phyloP scores from a whole-genome alignment of 1,139 yeast genomes.

The Zygosaccharomyces pseudobailii region DNA sequence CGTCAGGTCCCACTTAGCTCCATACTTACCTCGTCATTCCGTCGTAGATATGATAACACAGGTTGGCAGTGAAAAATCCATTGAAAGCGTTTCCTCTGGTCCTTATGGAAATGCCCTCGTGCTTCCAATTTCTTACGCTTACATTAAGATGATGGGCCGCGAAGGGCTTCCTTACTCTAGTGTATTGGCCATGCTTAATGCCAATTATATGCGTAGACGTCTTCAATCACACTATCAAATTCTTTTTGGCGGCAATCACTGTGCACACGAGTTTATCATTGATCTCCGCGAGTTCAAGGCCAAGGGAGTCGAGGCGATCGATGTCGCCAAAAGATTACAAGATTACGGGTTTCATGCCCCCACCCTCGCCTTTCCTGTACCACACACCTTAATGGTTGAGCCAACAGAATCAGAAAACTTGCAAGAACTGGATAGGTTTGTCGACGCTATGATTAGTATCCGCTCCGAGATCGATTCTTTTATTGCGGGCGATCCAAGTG shows the following conservation, averaged over 20 bases:
- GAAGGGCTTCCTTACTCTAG: slow-evolving; percentile 80
- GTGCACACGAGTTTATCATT: slow-evolving; percentile 95
- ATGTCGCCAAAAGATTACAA: slow-evolving; percentile 92
- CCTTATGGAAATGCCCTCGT: slow-evolving; percentile 96
- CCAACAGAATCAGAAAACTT: slow-evolving; percentile 94
- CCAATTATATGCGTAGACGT: slow-evolving; percentile 87
- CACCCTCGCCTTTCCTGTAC: slow-evolving; percentile 97
- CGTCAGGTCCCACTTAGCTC: slow-evolving; percentile 75
- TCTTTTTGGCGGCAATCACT: slow-evolving; percentile 69
- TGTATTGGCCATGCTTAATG: slow-evolving; percentile 84
- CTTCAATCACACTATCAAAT: slow-evolving; percentile 68
- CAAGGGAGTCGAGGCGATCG: slow-evolving; percentile 87
- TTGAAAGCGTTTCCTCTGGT: slow-evolving; percentile 81
- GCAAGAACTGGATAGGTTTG: slow-evolving; percentile 84
- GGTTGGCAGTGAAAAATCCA: slow-evolving; percentile 44
- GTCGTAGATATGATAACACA: slow-evolving; percentile 53
- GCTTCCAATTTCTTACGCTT: slow-evolving; percentile 88
- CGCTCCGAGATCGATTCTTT: slow-evolving; percentile 78
- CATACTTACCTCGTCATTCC: slow-evolving; percentile 78
- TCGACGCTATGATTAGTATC: slow-evolving; percentile 79
- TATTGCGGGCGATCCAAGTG: slow-evolving; percentile 60
- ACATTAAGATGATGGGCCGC: slow-evolving; percentile 90
- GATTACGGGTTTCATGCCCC: slow-evolving; percentile 99
- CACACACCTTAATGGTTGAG: slow-evolving; percentile 95
- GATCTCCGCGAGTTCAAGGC: slow-evolving; percentile 84